phyloP scores from a whole-genome alignment of 495 filamentous ascomycete genomes.

The Hypoxylon lenormandii region DNA sequence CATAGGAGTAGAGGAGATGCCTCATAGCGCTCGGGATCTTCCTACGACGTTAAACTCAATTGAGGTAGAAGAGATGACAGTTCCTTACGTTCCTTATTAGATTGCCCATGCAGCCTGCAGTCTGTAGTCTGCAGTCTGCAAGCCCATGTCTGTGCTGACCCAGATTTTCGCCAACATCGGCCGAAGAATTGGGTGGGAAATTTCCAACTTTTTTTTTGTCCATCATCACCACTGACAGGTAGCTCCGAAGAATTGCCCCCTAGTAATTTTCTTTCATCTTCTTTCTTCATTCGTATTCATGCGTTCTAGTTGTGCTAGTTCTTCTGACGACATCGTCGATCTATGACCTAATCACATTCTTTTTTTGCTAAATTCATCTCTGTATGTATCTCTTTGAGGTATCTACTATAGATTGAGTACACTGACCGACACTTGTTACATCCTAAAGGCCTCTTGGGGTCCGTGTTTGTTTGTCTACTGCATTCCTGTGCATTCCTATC shows the following conservation, averaged over 20 bases:
- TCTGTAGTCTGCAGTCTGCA: no score
- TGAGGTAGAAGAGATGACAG: conserved; percentile 13
- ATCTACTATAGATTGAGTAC: no score
- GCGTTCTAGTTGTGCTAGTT: conserved; percentile 1
- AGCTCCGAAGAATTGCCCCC: conserved; percentile 20
- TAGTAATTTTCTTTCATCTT: conserved; percentile 27
- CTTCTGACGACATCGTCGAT: conserved; percentile 31
- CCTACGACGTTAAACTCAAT: conserved; percentile 43
- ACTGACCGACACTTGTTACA: conserved; percentile 35
- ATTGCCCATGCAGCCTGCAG: conserved; percentile 16
- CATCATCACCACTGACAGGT: conserved; percentile 36
- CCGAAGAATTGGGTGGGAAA: conserved; percentile 8
- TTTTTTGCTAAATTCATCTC: conserved; percentile 5
- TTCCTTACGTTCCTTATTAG: conserved; percentile 11
- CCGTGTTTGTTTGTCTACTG: conserved; percentile 26
- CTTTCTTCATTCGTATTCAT: conserved; percentile 8
- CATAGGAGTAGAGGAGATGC: conserved; percentile 11
- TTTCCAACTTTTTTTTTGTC: conserved; percentile 50
- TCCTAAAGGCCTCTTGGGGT: conserved; percentile 29
- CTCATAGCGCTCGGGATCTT: conserved; percentile 42
- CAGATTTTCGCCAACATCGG: background rate
- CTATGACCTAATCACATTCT: conserved; percentile 30
- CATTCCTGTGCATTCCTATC: conserved; percentile 47
- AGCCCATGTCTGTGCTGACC: conserved; percentile 3
- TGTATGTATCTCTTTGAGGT: no score